Evolutionary conservation across 2,329 filamentous ascomycete genomes (phyloP).

Genomic region (Lanzia echinophila): DNA sequence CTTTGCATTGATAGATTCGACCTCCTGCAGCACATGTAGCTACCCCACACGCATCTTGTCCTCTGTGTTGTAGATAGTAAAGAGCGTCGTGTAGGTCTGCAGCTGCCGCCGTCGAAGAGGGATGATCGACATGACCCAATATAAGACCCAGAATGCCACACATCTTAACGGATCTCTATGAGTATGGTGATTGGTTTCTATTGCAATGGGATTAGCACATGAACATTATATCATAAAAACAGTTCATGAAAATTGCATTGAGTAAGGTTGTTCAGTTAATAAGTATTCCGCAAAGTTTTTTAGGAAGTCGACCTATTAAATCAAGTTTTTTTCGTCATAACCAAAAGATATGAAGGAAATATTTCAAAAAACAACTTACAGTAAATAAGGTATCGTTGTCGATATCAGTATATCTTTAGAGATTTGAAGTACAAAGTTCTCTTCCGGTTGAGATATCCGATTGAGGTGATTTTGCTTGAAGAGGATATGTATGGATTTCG

Average conservation of each 20-base stretch:
- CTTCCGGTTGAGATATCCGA: too few species aligned
- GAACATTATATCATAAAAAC: background rate
- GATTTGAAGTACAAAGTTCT: background rate
- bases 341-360: background rate
- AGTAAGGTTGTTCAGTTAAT: constrained; percentile 12
- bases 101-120: constrained; percentile 44
- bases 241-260: background rate
- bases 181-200: background rate
- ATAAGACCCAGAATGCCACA: constrained; percentile 58
- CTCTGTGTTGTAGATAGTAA: constrained; percentile 66
- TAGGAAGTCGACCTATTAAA: constrained; percentile 29
- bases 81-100: constrained; percentile 64
- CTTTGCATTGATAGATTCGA: constrained; percentile 82
- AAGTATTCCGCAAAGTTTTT: constrained; percentile 19
- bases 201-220: constrained; percentile 7
- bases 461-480: too few species aligned
- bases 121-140: constrained; percentile 46
- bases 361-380: background rate
- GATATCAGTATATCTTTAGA: background rate
- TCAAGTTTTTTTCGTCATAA: constrained; percentile 23
- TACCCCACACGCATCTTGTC: constrained; percentile 85
- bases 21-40: constrained; percentile 68
- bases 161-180: constrained; percentile 36
- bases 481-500: too few species aligned
- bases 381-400: background rate